Evolutionary conservation across 2,329 filamentous ascomycete species (phyloP).

Genomic region (Aspergillus sp.): DNA sequence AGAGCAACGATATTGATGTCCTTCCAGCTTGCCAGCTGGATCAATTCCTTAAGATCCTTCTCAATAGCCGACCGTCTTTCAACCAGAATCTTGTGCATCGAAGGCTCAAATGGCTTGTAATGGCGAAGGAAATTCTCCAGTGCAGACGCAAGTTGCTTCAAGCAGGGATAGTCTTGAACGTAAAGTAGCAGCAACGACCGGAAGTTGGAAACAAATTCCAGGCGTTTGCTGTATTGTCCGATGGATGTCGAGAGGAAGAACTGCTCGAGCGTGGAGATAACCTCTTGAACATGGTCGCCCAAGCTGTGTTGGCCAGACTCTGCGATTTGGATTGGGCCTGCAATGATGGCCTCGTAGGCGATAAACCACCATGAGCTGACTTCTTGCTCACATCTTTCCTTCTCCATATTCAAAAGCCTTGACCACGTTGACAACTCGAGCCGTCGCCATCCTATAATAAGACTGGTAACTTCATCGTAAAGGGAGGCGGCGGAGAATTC

Average conservation of each 20-base stretch:
- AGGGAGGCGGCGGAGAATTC: constrained; percentile 60
- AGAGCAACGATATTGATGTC: constrained; percentile 90
- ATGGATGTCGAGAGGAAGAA: constrained; percentile 73
- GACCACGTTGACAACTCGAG: constrained; percentile 90
- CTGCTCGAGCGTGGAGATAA: constrained; percentile 65
- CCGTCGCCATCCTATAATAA: constrained; percentile 80
- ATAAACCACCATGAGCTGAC: constrained; percentile 94
- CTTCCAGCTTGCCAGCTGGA: constrained; percentile 92
- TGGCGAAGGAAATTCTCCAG: constrained; percentile 69
- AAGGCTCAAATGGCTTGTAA: constrained; percentile 60
- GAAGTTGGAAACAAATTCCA: constrained; percentile 57
- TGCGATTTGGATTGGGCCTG: constrained; percentile 59
- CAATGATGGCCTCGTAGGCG: constrained; percentile 81
- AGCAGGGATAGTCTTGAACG: constrained; percentile 47
- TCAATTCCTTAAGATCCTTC: constrained; percentile 85
- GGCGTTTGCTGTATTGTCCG: constrained; percentile 67
- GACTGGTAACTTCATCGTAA: constrained; percentile 68
- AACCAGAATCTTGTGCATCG: constrained; percentile 55
- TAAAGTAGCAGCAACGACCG: constrained; percentile 57
- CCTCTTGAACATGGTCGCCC: constrained; percentile 52
- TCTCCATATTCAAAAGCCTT: constrained; percentile 75
- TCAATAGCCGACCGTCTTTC: constrained; percentile 68
- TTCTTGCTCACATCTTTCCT: constrained; percentile 62
- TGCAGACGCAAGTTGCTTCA: constrained; percentile 53
- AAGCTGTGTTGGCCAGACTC: constrained; percentile 52